Percentiles rank a stretch among this genome's conserved stretches.
phyloP scores from a whole-genome alignment of 1,284 basidiomycete genomes.

The Pisolithus thermaeus region DNA sequence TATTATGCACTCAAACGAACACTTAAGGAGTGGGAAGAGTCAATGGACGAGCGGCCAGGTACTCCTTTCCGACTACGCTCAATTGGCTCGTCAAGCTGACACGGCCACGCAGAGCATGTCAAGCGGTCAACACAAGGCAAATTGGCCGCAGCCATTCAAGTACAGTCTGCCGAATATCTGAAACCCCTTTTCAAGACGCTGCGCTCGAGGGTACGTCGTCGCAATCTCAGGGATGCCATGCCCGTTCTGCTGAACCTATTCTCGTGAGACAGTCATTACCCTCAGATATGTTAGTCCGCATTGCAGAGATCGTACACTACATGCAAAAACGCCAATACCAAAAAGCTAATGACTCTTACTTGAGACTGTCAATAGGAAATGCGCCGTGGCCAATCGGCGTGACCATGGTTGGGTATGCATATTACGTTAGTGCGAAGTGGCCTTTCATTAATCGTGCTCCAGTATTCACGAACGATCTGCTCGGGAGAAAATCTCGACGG shows the following conservation, averaged over 20 bases:
- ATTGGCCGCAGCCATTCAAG: conserved; percentile 90
- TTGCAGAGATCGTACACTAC: conserved; percentile 93
- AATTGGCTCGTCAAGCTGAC: conserved; percentile 6
- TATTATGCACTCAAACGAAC: conserved; percentile 94
- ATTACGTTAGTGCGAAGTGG: background rate
- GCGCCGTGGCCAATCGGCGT: conserved; percentile 99
- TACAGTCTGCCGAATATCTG: conserved; percentile 93
- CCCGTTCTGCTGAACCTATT: conserved; percentile 1
- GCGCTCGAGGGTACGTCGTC: conserved; percentile 67
- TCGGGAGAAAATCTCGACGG: conserved; percentile 93
- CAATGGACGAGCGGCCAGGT: conserved; percentile 90
- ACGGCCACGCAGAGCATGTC: conserved; percentile 49
- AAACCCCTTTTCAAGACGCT: conserved; percentile 94
- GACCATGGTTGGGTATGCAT: conserved; percentile 90
- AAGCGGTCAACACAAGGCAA: conserved; percentile 90
- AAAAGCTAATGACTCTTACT: conserved; percentile 93
- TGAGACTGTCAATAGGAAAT: conserved; percentile 95
- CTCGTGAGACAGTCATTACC: conserved; percentile 59
- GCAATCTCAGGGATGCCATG: background rate
- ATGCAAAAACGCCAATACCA: conserved; percentile 96
- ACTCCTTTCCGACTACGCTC: conserved; percentile 14
- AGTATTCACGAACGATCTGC: conserved; percentile 98
- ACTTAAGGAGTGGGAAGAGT: conserved; percentile 93
- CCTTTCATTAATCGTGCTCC: conserved; percentile 1
- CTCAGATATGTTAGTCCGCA: conserved; percentile 79